Evolutionary conservation across 2,329 filamentous ascomycete species (phyloP), one percentile per base, ranked within the genome.

Genomic region (Rhinocladiella mackenziei): DNA sequence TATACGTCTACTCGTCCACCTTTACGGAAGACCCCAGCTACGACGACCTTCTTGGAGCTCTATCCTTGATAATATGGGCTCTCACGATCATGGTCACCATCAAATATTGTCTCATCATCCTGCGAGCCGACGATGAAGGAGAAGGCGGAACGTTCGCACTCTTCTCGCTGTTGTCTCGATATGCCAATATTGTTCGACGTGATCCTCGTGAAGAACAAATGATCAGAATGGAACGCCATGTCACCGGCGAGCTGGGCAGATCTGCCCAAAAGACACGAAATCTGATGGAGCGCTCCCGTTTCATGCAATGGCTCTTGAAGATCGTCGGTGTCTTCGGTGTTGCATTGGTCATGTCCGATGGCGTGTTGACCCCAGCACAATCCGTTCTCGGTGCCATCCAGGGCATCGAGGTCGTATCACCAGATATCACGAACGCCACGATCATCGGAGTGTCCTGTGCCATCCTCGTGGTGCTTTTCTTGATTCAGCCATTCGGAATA

Each of bases 311-410:
- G 2, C 41, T 73, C 1, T 58, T 78, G 25, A 76, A 77, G 51
- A 63, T 70, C 0, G 65, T 77, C 13, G 75, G 73, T 1, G 74
- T 77, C 2, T 64, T 77, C 11, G 73, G 70, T 7, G 74, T 77
- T 2, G 69, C 70, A 7, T 70, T 78, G 63, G 70, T 78, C 42
- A 71, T 78, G 56, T 70, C 74, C 22, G 75, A 79, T 58, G 74
- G 75, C 17, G 68, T 78, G 20, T 61, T 78, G 6, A 78, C 75
- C 1, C 75, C 75, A 1, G 75, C 75, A 8, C 75, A 78, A 54
- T 77, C 74, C 7, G 73, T 78, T 1, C 64, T 78, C 2, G 76
- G 75, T 23, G 75, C 76, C 2, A 71, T 78, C 2, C 75, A 79
- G 60, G 66, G 73, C 63, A 63, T 75, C 14, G 63, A 67, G 18